Percentiles rank a stretch among this genome's conserved stretches.
phyloP scores from a whole-genome alignment of 352 stramenopile species.

The Phytophthora uliginosa region DNA sequence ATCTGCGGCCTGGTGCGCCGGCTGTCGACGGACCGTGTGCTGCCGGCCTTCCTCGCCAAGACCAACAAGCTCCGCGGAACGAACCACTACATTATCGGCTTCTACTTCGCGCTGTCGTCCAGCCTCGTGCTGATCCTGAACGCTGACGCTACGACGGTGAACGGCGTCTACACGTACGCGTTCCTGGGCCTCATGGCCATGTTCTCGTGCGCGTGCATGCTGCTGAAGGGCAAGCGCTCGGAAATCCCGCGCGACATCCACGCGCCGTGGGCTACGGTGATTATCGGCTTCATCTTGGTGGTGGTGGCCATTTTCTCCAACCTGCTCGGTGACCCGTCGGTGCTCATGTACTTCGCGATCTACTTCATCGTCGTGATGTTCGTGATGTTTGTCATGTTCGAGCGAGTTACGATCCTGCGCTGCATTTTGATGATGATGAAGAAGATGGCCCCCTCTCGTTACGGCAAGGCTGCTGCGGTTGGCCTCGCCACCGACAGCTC shows the following conservation, averaged over 20 bases:
- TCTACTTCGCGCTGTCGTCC: conserved; percentile 73
- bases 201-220: conserved; percentile 83
- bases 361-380: conserved; percentile 84
- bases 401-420: conserved; percentile 86
- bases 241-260: conserved; percentile 76
- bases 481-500: conserved; percentile 12
- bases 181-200: conserved; percentile 88
- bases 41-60: conserved; percentile 62
- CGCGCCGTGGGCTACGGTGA: conserved; percentile 57
- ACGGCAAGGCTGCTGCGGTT: conserved; percentile 22
- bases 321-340: conserved; percentile 77
- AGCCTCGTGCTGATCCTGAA: conserved; percentile 80
- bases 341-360: conserved; percentile 89
- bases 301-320: conserved; percentile 85
- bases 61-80: conserved; percentile 74
- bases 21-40: conserved; percentile 74
- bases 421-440: conserved; percentile 71
- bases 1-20: conserved; percentile 82
- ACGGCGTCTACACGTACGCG: conserved; percentile 87
- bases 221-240: conserved; percentile 88
- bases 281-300: conserved; percentile 43
- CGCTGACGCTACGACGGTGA: conserved; percentile 75
- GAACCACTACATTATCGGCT: conserved; percentile 81
- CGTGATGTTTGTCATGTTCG: conserved; percentile 88
- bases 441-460: conserved; percentile 66